Percentiles rank a stretch among this genome's conserved stretches.
Evolutionary conservation across 176 grass and related monocot species (phyloP).

Genomic region (Oryza officinalis): DNA sequence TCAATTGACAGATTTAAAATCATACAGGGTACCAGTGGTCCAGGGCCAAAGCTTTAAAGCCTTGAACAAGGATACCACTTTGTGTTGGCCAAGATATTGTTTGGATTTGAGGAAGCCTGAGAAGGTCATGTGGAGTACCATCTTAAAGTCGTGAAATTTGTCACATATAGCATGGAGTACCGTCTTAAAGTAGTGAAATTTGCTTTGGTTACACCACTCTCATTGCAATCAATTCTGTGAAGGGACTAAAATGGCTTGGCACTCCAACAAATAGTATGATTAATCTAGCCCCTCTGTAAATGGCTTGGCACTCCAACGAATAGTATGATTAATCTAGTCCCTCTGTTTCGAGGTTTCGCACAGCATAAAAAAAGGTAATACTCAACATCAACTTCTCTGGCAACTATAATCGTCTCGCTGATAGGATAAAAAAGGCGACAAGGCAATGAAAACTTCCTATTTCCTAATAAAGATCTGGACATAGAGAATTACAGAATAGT

Average conservation of each 20-base stretch:
- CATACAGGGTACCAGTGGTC: neutral
- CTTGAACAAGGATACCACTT: slow-evolving; percentile 12
- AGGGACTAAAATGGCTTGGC: neutral
- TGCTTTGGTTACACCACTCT: neutral
- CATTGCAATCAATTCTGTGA: neutral
- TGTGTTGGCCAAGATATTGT: neutral
- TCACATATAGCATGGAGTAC: neutral
- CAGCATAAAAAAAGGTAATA: neutral
- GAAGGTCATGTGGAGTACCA: neutral
- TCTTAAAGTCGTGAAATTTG: neutral
- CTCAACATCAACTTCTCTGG: too few relatives aligned
- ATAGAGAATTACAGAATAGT: neutral
- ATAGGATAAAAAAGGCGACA: too few relatives aligned
- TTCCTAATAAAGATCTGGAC: neutral
- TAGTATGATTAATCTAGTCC: neutral
- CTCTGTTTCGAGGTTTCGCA: neutral
- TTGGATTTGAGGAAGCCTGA: neutral
- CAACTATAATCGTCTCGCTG: too few relatives aligned
- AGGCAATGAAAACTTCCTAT: neutral
- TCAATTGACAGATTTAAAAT: neutral
- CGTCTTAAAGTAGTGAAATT: neutral
- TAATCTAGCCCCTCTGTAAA: neutral
- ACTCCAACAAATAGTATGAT: neutral
- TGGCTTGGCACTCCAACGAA: neutral
- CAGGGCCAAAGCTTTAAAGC: neutral